Conservation (phyloP, 176 grass and related monocot species). For the Juncus effusus region DNA sequence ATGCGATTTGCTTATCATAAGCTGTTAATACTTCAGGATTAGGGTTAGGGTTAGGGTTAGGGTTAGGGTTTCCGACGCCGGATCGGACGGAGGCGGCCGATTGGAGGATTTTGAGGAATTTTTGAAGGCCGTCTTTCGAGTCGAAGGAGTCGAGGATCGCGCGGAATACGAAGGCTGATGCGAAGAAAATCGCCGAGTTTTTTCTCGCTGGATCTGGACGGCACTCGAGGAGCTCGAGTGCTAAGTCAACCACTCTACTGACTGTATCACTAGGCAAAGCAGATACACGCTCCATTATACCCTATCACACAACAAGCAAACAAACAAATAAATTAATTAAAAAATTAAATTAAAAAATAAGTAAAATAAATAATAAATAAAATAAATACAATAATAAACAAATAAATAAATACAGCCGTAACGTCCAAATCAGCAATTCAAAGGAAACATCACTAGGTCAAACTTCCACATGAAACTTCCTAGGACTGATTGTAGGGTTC, state of each 20-base stretch:
- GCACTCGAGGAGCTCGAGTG: constrained; percentile 81
- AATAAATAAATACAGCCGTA: not conserved
- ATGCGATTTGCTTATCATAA: constrained; percentile 94
- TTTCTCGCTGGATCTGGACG: constrained; percentile 83
- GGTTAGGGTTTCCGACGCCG: constrained; percentile 53
- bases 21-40: constrained; percentile 63
- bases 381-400: not conserved
- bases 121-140: constrained; percentile 70
- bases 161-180: constrained; percentile 95
- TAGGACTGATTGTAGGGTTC: not conserved
- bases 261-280: constrained; percentile 61
- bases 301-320: constrained; percentile 70
- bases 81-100: constrained; percentile 71
- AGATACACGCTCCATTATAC: constrained; percentile 93
- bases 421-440: not conserved
- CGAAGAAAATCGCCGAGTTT: constrained; percentile 82
- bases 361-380: not conserved
- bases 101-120: constrained; percentile 74
- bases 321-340: too few relatives aligned
- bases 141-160: constrained; percentile 93
- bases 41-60: constrained; percentile 24
- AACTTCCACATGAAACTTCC: constrained; percentile 1
- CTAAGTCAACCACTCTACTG: constrained; percentile 78
- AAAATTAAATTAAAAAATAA: too few relatives aligned
- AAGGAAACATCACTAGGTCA: not conserved